Conservation (phyloP, 2,329 filamentous ascomycete genomes). For the Trichophyton equinum region DNA sequence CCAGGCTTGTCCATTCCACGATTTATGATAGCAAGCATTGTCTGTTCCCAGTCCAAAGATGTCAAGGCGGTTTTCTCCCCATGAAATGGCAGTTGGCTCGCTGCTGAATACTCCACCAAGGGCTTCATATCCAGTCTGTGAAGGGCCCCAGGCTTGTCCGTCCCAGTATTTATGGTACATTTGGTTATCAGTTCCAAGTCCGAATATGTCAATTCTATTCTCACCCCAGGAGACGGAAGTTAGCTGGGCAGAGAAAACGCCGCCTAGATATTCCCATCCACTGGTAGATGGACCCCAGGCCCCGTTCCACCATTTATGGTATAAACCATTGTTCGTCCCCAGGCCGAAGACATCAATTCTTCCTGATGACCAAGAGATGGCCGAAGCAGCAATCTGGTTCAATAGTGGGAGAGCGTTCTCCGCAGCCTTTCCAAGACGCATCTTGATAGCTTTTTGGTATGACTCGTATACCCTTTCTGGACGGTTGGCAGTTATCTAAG, state of each 20-base stretch:
- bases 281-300: conserved; percentile 12
- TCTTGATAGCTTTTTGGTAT: not conserved
- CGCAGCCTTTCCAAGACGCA: conserved; percentile 1
- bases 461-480: not conserved
- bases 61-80: conserved; percentile 14
- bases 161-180: conserved; percentile 22
- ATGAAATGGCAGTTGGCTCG: conserved; percentile 14
- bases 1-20: conserved; percentile 12
- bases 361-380: conserved; percentile 12
- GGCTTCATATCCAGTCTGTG: conserved; percentile 9
- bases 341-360: conserved; percentile 14
- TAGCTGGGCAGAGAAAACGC: conserved; percentile 18
- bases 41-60: conserved; percentile 16
- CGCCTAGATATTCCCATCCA: conserved; percentile 23
- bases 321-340: conserved; percentile 13
- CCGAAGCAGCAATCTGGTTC: conserved; percentile 11
- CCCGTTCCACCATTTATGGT: conserved; percentile 14
- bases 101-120: conserved; percentile 15
- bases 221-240: conserved; percentile 18
- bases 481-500: not conserved
- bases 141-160: conserved; percentile 11
- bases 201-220: conserved; percentile 22
- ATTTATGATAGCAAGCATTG: conserved; percentile 14
- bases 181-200: conserved; percentile 19
- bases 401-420: conserved; percentile 11